Conservation (phyloP, 352 stramenopile species). For the Globisporangium ultimum region DNA sequence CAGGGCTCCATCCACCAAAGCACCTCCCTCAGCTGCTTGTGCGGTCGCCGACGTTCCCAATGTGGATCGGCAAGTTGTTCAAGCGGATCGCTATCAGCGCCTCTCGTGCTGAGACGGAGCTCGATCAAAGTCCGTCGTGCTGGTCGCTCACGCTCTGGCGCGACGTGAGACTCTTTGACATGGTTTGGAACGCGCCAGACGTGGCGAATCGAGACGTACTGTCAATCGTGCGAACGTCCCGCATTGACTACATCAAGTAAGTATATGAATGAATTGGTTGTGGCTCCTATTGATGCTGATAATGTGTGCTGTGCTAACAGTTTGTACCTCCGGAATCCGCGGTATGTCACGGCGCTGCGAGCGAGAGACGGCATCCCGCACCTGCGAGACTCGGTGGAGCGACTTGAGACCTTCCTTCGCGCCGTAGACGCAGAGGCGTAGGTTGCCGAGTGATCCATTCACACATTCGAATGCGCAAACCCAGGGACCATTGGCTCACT, state of each 20-base stretch:
- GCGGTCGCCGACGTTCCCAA: conserved; percentile 12
- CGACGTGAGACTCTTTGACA: conserved; percentile 32
- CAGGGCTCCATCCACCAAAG: neutral
- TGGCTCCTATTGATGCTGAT: neutral
- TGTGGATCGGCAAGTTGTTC: conserved; percentile 40
- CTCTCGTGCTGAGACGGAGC: conserved; percentile 14
- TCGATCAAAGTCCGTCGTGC: conserved; percentile 6
- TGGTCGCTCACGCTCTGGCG: conserved; percentile 53
- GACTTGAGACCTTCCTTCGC: conserved; percentile 29
- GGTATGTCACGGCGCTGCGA: conserved; percentile 23
- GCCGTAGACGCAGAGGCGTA: conserved; percentile 11
- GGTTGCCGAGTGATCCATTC: too few relatives aligned
- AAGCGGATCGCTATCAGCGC: conserved; percentile 39
- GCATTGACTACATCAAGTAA: conserved; percentile 53
- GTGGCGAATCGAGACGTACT: conserved; percentile 17
- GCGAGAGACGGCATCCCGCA: conserved; percentile 19
- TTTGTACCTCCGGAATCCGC: conserved; percentile 41
- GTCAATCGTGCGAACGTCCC: conserved; percentile 20
- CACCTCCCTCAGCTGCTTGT: conserved; percentile 21
- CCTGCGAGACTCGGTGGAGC: conserved; percentile 22
- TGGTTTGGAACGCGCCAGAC: conserved; percentile 22
- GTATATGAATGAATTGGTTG: conserved; percentile 10
- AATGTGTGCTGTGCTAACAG: conserved; percentile 14
- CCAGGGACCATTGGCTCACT: too few relatives aligned
- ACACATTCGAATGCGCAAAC: too few relatives aligned